These are phyloP conservation scores for Whalleya microplaca DNA, from an alignment of 2,329 filamentous ascomycete genomes.

Conservation along the genomic window DNA sequence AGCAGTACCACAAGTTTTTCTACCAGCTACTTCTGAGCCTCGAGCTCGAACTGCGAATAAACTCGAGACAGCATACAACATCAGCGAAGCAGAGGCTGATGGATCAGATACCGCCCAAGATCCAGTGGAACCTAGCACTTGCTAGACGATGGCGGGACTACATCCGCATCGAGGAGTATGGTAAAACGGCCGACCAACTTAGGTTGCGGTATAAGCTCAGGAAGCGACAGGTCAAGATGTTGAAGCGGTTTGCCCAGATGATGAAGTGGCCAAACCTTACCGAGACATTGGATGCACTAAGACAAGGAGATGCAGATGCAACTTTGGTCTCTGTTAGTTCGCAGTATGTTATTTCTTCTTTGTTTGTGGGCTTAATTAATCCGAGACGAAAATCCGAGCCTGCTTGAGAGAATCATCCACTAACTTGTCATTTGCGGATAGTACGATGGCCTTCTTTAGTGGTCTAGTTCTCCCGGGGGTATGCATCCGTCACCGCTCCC, in stretches of 20 bases:
- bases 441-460: conserved; percentile 75
- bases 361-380: not conserved
- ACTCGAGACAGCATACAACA: conserved; percentile 63
- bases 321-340: conserved; percentile 65
- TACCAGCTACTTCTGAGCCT: conserved; percentile 76
- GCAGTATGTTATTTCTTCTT: conserved; percentile 41
- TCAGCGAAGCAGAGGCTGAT: conserved; percentile 68
- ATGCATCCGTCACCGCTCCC: conserved; percentile 37
- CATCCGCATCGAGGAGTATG: conserved; percentile 66
- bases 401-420: not conserved
- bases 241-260: conserved; percentile 69
- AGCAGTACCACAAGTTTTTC: conserved; percentile 69
- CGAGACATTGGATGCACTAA: conserved; percentile 65
- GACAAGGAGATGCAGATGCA: conserved; percentile 61
- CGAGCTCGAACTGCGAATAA: conserved; percentile 72
- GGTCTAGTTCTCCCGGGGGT: conserved; percentile 73
- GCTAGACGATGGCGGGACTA: conserved; percentile 74
- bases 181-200: conserved; percentile 58
- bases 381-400: not conserved
- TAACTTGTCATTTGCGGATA: not conserved
- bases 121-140: conserved; percentile 75
- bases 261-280: conserved; percentile 79
- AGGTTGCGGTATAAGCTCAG: conserved; percentile 67
- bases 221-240: conserved; percentile 68
- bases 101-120: conserved; percentile 67